Evolutionary conservation across 2,329 filamentous ascomycete species (phyloP), one percentile per base, ranked within the genome.

Genomic region (Teratosphaeria pseudoeucalypti): DNA sequence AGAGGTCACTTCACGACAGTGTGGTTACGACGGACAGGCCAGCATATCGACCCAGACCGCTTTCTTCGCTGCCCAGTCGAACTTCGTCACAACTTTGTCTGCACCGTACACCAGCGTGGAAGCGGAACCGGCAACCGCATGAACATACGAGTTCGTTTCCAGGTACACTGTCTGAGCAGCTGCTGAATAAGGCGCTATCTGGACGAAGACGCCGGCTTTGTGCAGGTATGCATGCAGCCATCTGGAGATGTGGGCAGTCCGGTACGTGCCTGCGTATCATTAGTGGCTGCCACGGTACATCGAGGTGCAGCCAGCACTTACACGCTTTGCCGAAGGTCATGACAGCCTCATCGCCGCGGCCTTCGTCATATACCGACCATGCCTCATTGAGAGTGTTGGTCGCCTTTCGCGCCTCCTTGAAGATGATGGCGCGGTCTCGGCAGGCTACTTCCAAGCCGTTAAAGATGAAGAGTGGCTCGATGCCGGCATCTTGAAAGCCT

Each of bases 381-480:
- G 92, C 94, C 60, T 86, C 66, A n/a, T 70, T 65, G 34, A 73
- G 65, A 26, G 64, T 64, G 27, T 62, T 62, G 16, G 65, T 64
- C 2, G 70, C 67, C 55, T 64, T 66, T 37, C 63, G 62, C 32
- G 60, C 61, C 27, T 72, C 68, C 32, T 64, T 64, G 16, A 58
- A 57, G 34, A 68, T 61, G 23, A 62, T 69, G 37, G 60, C 60
- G 26, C 68, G 64, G 58, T 71, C 69, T 55, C 61, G 62, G 39
- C 66, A 39, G 19, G 55, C 34, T 9, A 56, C 26, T 7, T 56
- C 37, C 68, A 96, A 83, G 39, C 94, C 94, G 72, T 92, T 89
- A 75, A 99, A 99, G 57, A 99, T 81, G 73, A 99, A 97, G 63
- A 95, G 78, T 1, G 89, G 89, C n/a, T 79, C 84, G 57, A 95